phyloP scores from a whole-genome alignment of 2,329 filamentous ascomycete species.

The Truncatella angustata region DNA sequence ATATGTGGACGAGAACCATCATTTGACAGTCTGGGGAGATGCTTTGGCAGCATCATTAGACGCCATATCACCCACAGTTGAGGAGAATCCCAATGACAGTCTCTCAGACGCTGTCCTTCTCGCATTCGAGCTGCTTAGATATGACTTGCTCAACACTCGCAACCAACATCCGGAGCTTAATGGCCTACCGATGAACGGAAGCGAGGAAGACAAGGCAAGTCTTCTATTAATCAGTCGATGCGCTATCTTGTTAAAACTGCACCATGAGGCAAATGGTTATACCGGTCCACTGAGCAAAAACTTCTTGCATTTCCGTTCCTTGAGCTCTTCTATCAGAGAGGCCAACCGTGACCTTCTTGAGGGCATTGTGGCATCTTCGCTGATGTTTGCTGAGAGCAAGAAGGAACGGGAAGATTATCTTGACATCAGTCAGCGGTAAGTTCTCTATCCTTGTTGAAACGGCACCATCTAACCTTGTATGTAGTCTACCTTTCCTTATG shows the following conservation, averaged over 20 bases:
- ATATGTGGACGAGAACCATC: slow-evolving; percentile 77
- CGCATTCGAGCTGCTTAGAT: slow-evolving; percentile 79
- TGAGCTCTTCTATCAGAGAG: slow-evolving; percentile 76
- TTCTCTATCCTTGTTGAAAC: slow-evolving; percentile 11
- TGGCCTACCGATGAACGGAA: slow-evolving; percentile 53
- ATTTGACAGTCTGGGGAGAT: slow-evolving; percentile 80
- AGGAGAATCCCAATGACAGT: slow-evolving; percentile 40
- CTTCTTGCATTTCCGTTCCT: slow-evolving; percentile 79
- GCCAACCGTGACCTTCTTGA: slow-evolving; percentile 82
- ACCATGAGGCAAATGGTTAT: slow-evolving; percentile 84
- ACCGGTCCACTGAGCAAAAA: slow-evolving; percentile 92
- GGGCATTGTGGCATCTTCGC: slow-evolving; percentile 74
- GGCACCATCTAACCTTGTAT: not conserved
- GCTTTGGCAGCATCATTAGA: slow-evolving; percentile 71
- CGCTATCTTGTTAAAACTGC: slow-evolving; percentile 77
- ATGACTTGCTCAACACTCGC: slow-evolving; percentile 73
- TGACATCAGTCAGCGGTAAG: slow-evolving; percentile 71
- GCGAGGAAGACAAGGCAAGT: slow-evolving; percentile 72
- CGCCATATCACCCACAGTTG: slow-evolving; percentile 54
- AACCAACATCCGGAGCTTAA: slow-evolving; percentile 54
- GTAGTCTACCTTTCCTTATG: slow-evolving; percentile 63
- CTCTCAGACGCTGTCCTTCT: slow-evolving; percentile 78
- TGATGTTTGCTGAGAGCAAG: slow-evolving; percentile 76
- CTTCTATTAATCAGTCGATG: slow-evolving; percentile 83
- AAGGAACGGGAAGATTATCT: slow-evolving; percentile 66